Base-by-base conservation (phyloP, 164 flowering plant genomes). In the Macadamia integrifolia region DNA sequence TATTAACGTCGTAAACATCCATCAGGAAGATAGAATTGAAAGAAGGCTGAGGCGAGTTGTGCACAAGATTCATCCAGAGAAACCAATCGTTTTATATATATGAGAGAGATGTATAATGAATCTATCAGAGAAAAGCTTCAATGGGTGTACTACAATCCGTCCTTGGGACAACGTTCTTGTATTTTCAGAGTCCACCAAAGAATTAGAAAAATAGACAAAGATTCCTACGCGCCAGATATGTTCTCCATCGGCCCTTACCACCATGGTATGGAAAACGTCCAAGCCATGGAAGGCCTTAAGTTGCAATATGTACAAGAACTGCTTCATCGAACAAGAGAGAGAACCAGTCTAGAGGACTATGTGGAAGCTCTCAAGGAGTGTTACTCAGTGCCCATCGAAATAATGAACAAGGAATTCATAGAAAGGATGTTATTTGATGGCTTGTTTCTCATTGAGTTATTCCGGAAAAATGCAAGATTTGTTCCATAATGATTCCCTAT, bases 401-500 rank as follows among this genome's bases (percentile, higher is more conserved):
- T 32, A 6, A 12, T 3, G 6, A 6, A 9, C 9, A 17, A 60
- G 0, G 5, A 60, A 60, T 60, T 31, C 9, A 8, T 60, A 3
- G 17, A 60, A 6, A 31, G 31, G 63, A 60, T 60, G 42, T 17
- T 60, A 0, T 2, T 60, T 32, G 63, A 60, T 11, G 44, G 63
- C 12, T 60, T 46, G 8, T 46, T 46, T 11, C 75, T 85, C 4
- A 69, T 85, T 13, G 83, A 83, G 62, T 77, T 81, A 23, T 75
- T 87, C 42, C 74, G 72, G n/a, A 61, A 14, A 23, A 14, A 13
- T 48, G 11, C 31, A 40, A 0, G 12, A 15, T 17, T 11, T 42
- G 66, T n/a, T 42, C 32, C 3, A 4, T 31, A 81, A 87, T 62
- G 91, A 86, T 58, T 87, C 86, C 0, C 40, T 84, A 28, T 83